Evolutionary conservation across 192 early-diverging fungal species (phyloP).

Genomic region (Dissophora ornata): DNA sequence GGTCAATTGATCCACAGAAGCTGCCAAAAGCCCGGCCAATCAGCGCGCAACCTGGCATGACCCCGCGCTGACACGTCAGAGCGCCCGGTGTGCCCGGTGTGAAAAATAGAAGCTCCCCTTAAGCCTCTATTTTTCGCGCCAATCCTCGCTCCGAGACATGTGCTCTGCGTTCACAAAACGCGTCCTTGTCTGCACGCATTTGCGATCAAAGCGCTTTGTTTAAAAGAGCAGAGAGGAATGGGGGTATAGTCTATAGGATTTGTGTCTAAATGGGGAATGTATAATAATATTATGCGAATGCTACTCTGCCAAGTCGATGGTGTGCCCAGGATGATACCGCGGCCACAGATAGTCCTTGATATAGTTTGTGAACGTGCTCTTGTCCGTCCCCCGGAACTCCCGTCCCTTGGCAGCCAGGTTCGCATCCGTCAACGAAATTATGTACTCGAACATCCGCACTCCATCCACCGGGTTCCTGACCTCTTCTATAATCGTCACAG

Average conservation of each 20-base stretch:
- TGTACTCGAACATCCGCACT: conserved; percentile 31
- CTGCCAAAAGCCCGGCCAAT: conserved; percentile 11
- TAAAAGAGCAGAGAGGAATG: background rate
- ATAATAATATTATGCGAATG: too few species aligned
- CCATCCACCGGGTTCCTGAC: conserved; percentile 38
- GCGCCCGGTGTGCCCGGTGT: too few species aligned
- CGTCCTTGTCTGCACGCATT: too few species aligned
- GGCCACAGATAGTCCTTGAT: conserved; percentile 45
- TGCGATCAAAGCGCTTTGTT: too few species aligned
- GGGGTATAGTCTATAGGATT: background rate
- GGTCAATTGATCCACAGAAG: conserved; percentile 6
- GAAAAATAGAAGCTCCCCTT: conserved; percentile 1
- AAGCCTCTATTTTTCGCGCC: background rate
- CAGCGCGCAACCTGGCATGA: background rate
- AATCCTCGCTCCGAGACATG: too few species aligned
- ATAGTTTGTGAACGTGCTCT: conserved; percentile 48
- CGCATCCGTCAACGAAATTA: conserved; percentile 48
- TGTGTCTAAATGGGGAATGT: background rate
- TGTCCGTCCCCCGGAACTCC: conserved; percentile 36
- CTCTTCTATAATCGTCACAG: conserved; percentile 18
- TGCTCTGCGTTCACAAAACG: too few species aligned
- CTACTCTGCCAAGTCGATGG: too few species aligned
- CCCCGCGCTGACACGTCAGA: conserved; percentile 32
- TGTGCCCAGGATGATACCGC: too few species aligned
- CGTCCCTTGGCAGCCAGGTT: conserved; percentile 41